Percentiles rank a stretch among this genome's conserved stretches.
Conservation (phyloP, 2,329 filamentous ascomycete genomes). For the Canariomyces notabilis region DNA sequence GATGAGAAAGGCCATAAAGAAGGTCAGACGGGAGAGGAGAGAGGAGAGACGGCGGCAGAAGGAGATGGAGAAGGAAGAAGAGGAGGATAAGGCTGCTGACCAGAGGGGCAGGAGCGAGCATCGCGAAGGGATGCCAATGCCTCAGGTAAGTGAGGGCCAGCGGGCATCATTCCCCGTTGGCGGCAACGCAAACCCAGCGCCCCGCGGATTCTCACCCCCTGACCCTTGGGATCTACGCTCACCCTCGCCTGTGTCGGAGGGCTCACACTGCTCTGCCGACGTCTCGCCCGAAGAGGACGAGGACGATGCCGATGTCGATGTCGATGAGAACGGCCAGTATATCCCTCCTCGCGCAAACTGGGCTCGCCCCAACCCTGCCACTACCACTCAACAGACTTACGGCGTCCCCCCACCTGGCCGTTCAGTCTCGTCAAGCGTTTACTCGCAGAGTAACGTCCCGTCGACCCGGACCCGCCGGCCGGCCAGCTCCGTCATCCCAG, state of each 20-base stretch:
- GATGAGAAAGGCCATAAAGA: slow-evolving; percentile 5
- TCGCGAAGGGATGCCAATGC: neutral
- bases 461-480: neutral
- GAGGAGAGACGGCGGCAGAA: slow-evolving; percentile 5
- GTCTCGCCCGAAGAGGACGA: too few relatives aligned
- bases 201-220: too few relatives aligned
- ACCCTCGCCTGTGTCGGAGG: too few relatives aligned
- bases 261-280: too few relatives aligned
- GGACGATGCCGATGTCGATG: neutral
- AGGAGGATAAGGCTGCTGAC: neutral
- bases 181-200: too few relatives aligned
- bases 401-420: neutral
- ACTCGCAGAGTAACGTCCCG: neutral
- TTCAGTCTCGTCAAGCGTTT: neutral
- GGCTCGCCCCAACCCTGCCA: neutral
- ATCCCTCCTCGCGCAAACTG: neutral
- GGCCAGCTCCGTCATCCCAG: neutral
- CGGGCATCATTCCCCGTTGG: neutral
- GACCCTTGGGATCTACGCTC: too few relatives aligned
- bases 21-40: neutral
- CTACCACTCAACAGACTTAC: neutral
- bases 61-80: neutral
- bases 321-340: neutral
- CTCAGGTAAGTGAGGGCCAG: neutral
- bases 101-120: neutral